phyloP scores from a whole-genome alignment of 805 yeast species.

The Lachancea thermotolerans region DNA sequence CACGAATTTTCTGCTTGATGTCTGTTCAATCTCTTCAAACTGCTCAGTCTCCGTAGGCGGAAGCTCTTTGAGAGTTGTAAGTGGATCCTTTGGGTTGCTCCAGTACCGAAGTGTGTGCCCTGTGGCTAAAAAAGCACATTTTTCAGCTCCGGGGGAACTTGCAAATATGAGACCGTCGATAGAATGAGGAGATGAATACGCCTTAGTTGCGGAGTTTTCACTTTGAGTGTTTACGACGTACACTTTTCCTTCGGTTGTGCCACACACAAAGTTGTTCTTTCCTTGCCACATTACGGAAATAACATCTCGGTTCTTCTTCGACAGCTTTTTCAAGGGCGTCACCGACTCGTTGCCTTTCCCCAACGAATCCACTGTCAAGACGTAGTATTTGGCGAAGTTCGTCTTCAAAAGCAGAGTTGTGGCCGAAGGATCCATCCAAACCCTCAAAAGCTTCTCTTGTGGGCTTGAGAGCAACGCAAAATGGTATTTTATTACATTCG shows the following conservation, averaged over 20 bases:
- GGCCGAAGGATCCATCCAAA: constrained; percentile 24
- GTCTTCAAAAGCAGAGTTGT: constrained; percentile 23
- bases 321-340: constrained; percentile 13
- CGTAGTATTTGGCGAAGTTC: constrained; percentile 26
- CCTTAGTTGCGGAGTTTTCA: constrained; percentile 9
- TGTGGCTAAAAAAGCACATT: constrained; percentile 17
- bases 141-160: neutral
- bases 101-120: constrained; percentile 21
- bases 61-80: constrained; percentile 18
- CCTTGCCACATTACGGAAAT: constrained; percentile 19
- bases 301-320: constrained; percentile 22
- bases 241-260: constrained; percentile 20
- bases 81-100: constrained; percentile 8
- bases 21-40: constrained; percentile 32
- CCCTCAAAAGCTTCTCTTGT: constrained; percentile 18
- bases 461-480: constrained; percentile 24
- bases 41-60: constrained; percentile 34
- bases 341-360: constrained; percentile 4
- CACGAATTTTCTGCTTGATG: constrained; percentile 30
- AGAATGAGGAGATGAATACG: constrained; percentile 10
- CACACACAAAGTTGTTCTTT: constrained; percentile 16
- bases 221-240: constrained; percentile 12
- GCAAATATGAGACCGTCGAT: constrained; percentile 24
- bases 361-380: constrained; percentile 13
- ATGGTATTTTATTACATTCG: constrained; percentile 42